Evolutionary conservation across 257 asterid genomes (phyloP).

Genomic region (Asclepias syriaca): DNA sequence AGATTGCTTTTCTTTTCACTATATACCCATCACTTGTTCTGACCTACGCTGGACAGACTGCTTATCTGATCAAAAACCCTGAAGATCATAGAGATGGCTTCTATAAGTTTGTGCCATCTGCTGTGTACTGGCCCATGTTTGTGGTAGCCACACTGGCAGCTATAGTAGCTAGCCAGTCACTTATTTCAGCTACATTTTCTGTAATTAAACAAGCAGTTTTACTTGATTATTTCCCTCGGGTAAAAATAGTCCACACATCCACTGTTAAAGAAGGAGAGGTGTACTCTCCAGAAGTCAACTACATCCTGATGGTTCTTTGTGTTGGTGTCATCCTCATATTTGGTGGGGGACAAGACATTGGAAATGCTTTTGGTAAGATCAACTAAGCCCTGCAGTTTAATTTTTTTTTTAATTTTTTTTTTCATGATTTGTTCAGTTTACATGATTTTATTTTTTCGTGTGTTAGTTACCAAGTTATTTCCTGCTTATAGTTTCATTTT

Average conservation of each 20-base stretch:
- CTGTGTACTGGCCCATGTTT: constrained; percentile 39
- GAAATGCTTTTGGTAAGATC: constrained; percentile 36
- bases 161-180: constrained; percentile 36
- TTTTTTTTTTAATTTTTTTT: not conserved
- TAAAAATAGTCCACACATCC: constrained; percentile 35
- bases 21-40: constrained; percentile 31
- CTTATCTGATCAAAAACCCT: constrained; percentile 34
- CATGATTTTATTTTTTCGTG: too few relatives aligned
- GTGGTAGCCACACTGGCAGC: constrained; percentile 33
- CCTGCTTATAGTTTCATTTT: not conserved
- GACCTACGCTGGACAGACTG: constrained; percentile 41
- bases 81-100: constrained; percentile 32
- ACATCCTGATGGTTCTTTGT: constrained; percentile 31
- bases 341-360: constrained; percentile 37
- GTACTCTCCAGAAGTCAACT: constrained; percentile 32
- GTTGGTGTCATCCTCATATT: constrained; percentile 35
- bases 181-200: constrained; percentile 37
- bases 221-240: constrained; percentile 36
- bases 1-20: constrained; percentile 30
- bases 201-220: constrained; percentile 36
- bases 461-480: not conserved
- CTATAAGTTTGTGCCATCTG: constrained; percentile 30
- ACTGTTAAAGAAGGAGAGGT: constrained; percentile 33
- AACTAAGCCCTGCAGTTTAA: not conserved
- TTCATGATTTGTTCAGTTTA: not conserved